These are phyloP conservation scores for Yarrowia divulgata DNA, from an alignment of 805 yeast species.

Conservation along the genomic window DNA sequence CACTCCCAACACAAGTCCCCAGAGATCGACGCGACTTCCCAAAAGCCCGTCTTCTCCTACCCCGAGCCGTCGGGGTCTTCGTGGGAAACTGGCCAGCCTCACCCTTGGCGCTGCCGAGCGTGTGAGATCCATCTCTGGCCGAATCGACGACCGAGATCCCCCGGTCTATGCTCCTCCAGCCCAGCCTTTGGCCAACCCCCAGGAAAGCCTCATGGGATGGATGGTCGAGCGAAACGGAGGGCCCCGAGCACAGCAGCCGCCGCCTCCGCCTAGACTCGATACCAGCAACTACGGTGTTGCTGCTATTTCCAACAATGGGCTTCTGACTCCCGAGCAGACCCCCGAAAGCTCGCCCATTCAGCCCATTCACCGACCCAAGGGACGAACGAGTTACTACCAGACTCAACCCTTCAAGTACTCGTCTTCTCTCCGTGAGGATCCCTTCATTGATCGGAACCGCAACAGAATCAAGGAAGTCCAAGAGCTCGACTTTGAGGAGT, in stretches of 20 bases:
- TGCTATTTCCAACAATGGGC: slow-evolving; percentile 1
- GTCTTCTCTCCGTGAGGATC: slow-evolving; percentile 26
- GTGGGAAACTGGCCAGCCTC: slow-evolving; percentile 37
- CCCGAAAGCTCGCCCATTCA: slow-evolving; percentile 19
- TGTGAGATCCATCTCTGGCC: slow-evolving; percentile 32
- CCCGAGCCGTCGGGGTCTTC: slow-evolving; percentile 20
- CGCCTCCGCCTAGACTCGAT: slow-evolving; percentile 24
- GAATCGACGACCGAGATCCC: slow-evolving; percentile 25
- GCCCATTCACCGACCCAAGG: slow-evolving; percentile 11
- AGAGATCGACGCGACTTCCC: slow-evolving; percentile 9
- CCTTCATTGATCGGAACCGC: slow-evolving; percentile 35
- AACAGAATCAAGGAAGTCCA: slow-evolving; percentile 30
- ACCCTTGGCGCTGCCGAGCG: slow-evolving; percentile 37
- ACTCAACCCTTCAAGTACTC: slow-evolving; percentile 27
- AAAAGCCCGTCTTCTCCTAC: slow-evolving; percentile 34
- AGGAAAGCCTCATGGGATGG: slow-evolving; percentile 36
- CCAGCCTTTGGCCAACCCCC: slow-evolving; percentile 30
- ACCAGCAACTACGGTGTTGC: slow-evolving; percentile 12
- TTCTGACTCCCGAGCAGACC: slow-evolving; percentile 23
- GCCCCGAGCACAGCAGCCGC: neutral
- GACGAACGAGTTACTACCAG: slow-evolving; percentile 15
- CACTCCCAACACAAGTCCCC: slow-evolving; percentile 36
- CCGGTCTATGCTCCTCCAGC: slow-evolving; percentile 11
- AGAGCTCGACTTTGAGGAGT: slow-evolving; percentile 33
- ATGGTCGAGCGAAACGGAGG: slow-evolving; percentile 31